A percentile compares a stretch with the other conserved stretches of the same genome.
These are phyloP conservation scores for Hypoxylon lienhwacheense DNA, from an alignment of 495 filamentous ascomycete genomes.

Conservation along the genomic window DNA sequence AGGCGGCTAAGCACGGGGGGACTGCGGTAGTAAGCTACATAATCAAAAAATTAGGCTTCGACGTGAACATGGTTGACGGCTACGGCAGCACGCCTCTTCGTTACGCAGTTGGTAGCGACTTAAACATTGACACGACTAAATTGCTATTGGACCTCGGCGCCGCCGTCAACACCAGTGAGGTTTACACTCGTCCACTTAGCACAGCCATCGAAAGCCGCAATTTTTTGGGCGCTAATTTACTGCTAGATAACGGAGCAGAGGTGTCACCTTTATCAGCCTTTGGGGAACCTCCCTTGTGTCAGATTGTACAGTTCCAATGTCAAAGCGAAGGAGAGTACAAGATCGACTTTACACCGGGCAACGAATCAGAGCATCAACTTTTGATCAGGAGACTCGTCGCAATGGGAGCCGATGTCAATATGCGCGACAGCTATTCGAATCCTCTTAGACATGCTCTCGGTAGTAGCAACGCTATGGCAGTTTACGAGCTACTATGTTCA, in stretches of 20 bases:
- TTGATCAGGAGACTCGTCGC: constrained; percentile 1
- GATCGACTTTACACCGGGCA: no score
- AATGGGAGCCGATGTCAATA: constrained; percentile 2
- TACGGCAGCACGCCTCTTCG: neutral
- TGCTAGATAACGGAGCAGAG: no score
- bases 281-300: no score
- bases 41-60: constrained; percentile 6
- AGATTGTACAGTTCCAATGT: no score
- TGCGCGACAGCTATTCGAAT: neutral
- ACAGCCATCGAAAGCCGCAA: no score
- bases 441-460: constrained; percentile 9
- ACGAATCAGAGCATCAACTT: no score
- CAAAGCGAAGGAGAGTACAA: neutral
- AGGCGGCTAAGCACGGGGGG: neutral
- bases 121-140: neutral
- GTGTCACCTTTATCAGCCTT: no score
- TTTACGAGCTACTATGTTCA: constrained; percentile 3
- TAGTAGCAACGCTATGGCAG: neutral
- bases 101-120: neutral
- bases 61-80: neutral
- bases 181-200: no score
- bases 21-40: constrained; percentile 1
- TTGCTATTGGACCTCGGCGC: constrained; percentile 14
- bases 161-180: constrained; percentile 3
- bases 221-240: no score